These are phyloP conservation scores for Neurospora sp. DNA, from an alignment of 2,329 filamentous ascomycete species.

Conservation along the genomic window DNA sequence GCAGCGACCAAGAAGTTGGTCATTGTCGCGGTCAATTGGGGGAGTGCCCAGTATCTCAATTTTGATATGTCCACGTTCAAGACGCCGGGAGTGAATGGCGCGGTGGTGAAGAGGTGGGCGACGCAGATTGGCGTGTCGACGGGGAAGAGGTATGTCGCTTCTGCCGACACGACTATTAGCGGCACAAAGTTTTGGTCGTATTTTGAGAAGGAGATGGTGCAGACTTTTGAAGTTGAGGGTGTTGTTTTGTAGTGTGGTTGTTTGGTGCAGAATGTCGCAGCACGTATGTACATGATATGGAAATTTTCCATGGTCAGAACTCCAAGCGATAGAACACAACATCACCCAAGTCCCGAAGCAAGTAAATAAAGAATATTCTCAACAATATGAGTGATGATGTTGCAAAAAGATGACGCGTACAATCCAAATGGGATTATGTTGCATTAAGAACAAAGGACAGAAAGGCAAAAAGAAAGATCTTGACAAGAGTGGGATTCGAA, in stretches of 20 bases:
- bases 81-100: constrained; percentile 21
- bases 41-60: constrained; percentile 25
- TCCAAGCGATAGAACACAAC: neutral
- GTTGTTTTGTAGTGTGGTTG: constrained; percentile 13
- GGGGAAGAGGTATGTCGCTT: constrained; percentile 25
- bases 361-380: accelerated
- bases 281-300: neutral
- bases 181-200: constrained; percentile 27
- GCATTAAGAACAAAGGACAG: accelerated
- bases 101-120: constrained; percentile 26
- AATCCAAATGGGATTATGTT: neutral
- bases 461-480: neutral
- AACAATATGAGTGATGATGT: neutral
- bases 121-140: constrained; percentile 23
- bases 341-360: neutral
- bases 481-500: neutral
- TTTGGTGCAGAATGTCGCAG: neutral
- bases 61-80: constrained; percentile 29
- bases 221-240: constrained; percentile 29
- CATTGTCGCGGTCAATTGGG: constrained; percentile 31
- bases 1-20: constrained; percentile 23
- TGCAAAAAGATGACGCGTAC: neutral
- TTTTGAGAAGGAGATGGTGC: constrained; percentile 25
- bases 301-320: neutral
- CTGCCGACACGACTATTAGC: constrained; percentile 22